A percentile compares a stretch with the other conserved stretches of the same genome.
phyloP scores from a whole-genome alignment of 1,284 basidiomycete genomes.

The Ceratorhiza oryzae-sativae region DNA sequence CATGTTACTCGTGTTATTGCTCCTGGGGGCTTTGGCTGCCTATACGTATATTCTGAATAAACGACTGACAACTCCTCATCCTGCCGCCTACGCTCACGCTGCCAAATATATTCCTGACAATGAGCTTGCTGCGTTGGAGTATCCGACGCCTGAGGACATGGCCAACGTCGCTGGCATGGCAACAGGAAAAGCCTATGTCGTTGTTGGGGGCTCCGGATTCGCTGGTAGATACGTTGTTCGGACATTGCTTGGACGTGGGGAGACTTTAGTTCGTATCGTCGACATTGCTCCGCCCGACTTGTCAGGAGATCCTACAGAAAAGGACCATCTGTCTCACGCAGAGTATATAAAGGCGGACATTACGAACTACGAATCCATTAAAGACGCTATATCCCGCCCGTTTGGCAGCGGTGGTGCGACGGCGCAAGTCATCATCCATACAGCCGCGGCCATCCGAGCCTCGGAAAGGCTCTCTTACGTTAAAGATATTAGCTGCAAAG shows the following conservation, averaged over 20 bases:
- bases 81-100: not conserved
- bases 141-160: slow-evolving; percentile 27
- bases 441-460: slow-evolving; percentile 6
- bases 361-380: slow-evolving; percentile 13
- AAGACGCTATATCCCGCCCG: slow-evolving; percentile 10
- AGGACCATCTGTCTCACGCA: slow-evolving; percentile 7
- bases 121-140: not conserved
- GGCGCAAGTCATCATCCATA: slow-evolving; percentile 21
- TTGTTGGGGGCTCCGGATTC: slow-evolving; percentile 25
- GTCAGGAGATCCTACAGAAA: not conserved
- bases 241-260: slow-evolving; percentile 19
- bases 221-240: slow-evolving; percentile 11
- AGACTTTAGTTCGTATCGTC: slow-evolving; percentile 28
- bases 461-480: slow-evolving; percentile 24
- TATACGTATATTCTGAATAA: slow-evolving; percentile 3
- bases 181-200: slow-evolving; percentile 21
- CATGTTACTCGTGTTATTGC: not conserved
- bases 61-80: not conserved
- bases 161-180: not conserved
- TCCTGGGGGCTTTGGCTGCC: not conserved
- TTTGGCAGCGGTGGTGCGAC: slow-evolving; percentile 12
- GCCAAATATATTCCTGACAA: slow-evolving; percentile 3
- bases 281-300: slow-evolving; percentile 10
- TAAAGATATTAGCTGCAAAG: slow-evolving; percentile 20
- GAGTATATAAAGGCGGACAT: slow-evolving; percentile 29